Percentiles rank a stretch among this genome's conserved stretches.
Conservation (phyloP, 164 flowering plant genomes). For the Dillenia turbinata region DNA sequence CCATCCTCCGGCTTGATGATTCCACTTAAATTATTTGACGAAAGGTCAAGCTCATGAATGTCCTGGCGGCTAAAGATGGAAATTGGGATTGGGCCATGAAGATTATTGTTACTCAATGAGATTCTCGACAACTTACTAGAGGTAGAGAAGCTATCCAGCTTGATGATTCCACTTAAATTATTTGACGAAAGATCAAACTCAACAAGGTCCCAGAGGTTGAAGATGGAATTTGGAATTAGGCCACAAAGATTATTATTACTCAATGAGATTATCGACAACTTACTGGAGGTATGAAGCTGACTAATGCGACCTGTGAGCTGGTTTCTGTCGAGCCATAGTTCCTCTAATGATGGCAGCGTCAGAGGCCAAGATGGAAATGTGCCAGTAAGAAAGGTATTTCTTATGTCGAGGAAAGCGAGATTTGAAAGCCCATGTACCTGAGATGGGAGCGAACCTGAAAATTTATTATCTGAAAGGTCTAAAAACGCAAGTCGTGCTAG, state of each 20-base stretch:
- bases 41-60: not conserved
- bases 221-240: conserved; percentile 1
- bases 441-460: not conserved
- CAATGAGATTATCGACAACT: not conserved
- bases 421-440: not conserved
- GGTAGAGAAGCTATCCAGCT: too few relatives aligned
- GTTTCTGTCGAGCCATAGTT: not conserved
- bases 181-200: conserved; percentile 9
- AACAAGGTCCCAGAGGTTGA: not conserved
- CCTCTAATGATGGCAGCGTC: not conserved
- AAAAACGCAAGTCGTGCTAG: conserved; percentile 3
- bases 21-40: conserved; percentile 17
- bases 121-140: too few relatives aligned
- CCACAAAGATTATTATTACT: not conserved
- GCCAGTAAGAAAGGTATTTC: not conserved
- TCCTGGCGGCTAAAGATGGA: not conserved
- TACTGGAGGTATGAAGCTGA: not conserved
- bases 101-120: too few relatives aligned
- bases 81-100: too few relatives aligned
- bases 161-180: conserved; percentile 12
- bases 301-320: not conserved
- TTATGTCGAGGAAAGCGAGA: not conserved
- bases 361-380: not conserved
- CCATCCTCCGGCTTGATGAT: too few relatives aligned
- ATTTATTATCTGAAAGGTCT: not conserved